Conservation (phyloP, 225 moss, liverwort and hornwort species). For the Asterella californica region DNA sequence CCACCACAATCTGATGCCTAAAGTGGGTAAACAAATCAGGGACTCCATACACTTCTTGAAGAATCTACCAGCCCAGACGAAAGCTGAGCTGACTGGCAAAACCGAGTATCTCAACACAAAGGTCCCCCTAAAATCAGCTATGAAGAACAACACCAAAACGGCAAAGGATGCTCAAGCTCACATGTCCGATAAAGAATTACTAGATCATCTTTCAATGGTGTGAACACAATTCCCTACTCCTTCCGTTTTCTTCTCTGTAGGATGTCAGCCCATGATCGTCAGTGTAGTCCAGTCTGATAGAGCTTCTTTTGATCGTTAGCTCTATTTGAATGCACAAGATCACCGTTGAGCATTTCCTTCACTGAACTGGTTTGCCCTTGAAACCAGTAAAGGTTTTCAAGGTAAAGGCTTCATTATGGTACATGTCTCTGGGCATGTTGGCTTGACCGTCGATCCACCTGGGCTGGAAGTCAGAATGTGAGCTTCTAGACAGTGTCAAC, state of each 20-base stretch:
- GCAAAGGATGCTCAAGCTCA: conserved; percentile 34
- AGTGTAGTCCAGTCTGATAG: not conserved
- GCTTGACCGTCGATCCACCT: no score
- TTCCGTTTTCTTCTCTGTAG: not conserved
- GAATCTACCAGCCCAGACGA: conserved; percentile 29
- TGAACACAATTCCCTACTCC: not conserved
- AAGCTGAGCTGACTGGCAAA: conserved; percentile 35
- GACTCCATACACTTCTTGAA: conserved; percentile 43
- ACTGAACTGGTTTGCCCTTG: no score
- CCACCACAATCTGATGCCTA: not conserved
- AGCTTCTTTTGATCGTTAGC: not conserved
- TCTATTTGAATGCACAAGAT: not conserved
- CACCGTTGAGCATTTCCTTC: not conserved
- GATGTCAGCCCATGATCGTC: no score
- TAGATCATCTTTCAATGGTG: conserved; percentile 47
- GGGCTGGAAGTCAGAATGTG: no score
- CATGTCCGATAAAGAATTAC: conserved; percentile 35
- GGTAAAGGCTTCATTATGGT: not conserved
- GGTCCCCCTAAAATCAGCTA: conserved; percentile 19
- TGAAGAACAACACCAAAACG: conserved; percentile 6
- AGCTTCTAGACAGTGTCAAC: no score
- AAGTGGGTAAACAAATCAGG: conserved; percentile 19
- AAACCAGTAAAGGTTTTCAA: not conserved
- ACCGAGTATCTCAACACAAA: conserved; percentile 6
- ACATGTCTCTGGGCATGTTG: no score